These are phyloP conservation scores for Penicillium griseofulvum DNA, from an alignment of 2,329 filamentous ascomycete species.

Conservation along the genomic window DNA sequence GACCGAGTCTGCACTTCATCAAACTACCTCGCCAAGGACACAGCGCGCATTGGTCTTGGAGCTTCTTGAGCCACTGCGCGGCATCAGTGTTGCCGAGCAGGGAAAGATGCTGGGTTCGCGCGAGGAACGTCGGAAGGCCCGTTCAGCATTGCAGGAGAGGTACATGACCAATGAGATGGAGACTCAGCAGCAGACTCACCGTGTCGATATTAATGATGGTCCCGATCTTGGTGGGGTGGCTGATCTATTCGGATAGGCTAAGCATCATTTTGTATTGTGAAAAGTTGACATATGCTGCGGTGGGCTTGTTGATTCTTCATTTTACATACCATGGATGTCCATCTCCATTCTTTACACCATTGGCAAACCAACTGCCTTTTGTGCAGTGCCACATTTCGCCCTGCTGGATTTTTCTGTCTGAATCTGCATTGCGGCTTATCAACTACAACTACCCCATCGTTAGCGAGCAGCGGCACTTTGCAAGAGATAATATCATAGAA, in stretches of 20 bases:
- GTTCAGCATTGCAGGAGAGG: conserved; percentile 42
- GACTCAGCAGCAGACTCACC: conserved; percentile 39
- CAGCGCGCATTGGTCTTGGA: conserved; percentile 81
- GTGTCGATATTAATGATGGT: conserved; percentile 46
- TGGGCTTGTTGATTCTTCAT: not conserved
- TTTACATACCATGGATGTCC: not conserved
- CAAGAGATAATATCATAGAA: conserved; percentile 6
- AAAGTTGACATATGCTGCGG: not conserved
- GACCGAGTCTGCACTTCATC: conserved; percentile 58
- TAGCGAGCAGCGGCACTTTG: conserved; percentile 16
- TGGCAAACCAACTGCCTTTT: not conserved
- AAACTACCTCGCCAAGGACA: conserved; percentile 62
- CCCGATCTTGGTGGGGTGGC: conserved; percentile 53
- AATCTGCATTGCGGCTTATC: conserved; percentile 9
- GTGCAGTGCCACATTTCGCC: not conserved
- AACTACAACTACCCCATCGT: conserved; percentile 17
- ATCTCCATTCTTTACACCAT: not conserved
- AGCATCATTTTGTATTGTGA: not conserved
- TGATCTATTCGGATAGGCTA: conserved; percentile 51
- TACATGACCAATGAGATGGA: conserved; percentile 48
- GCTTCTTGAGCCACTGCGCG: conserved; percentile 79
- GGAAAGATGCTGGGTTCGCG: conserved; percentile 65
- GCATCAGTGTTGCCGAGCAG: conserved; percentile 89
- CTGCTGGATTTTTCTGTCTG: conserved; percentile 5
- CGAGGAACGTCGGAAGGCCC: conserved; percentile 43